Base-by-base conservation (phyloP, 2,329 filamentous ascomycete species). In the Fonsecaea nubica region DNA sequence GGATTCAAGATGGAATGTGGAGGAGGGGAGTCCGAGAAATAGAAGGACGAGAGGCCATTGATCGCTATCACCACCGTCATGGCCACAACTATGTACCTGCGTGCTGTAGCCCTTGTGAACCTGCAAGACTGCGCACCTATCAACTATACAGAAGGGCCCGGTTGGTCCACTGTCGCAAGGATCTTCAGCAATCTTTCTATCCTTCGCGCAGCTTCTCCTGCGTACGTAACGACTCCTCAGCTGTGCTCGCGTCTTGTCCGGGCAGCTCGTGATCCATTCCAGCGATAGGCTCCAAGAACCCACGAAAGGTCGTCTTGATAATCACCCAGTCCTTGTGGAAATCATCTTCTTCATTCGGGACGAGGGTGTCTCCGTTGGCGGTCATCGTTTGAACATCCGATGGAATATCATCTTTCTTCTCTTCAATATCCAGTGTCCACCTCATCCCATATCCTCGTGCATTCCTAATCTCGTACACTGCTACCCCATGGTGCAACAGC, bases 401-500 rank as follows among this genome's bases (percentile, higher is more conserved):
- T n/a, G 12, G n/a, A 18, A 13, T 59, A 9, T 32, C 25, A 7
- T 12, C 48, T 13, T 12, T 13, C 57, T 60, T 63, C 48, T 64
- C 65, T 21, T 58, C 32, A 4, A 72, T 38, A 48, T 71, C 66
- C 50, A 72, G 58, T 0, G 72, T 72, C 72, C 72, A 72, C 21
- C 71, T 68, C 71, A 73, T 72, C 8, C 72, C 71, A 57, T 65
- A 71, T 4, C 72, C 72, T 10, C 53, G 38, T n/a, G 50, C 25
- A 48, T 71, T 71, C 54, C 72, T 63, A 13, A 73, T 68, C 58
- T 73, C 72, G 57, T 72, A 73, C 6, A 73, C 72, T 2, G 71
- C 72, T 18, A 72, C 63, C 9, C 69, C 68, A 30, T 58, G 62
- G 62, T 73, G 72, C 40, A 73, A 56, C 42, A 73, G 52, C 72